Conservation (phyloP, 2,329 filamentous ascomycete species). For the Leptographium flavum region DNA sequence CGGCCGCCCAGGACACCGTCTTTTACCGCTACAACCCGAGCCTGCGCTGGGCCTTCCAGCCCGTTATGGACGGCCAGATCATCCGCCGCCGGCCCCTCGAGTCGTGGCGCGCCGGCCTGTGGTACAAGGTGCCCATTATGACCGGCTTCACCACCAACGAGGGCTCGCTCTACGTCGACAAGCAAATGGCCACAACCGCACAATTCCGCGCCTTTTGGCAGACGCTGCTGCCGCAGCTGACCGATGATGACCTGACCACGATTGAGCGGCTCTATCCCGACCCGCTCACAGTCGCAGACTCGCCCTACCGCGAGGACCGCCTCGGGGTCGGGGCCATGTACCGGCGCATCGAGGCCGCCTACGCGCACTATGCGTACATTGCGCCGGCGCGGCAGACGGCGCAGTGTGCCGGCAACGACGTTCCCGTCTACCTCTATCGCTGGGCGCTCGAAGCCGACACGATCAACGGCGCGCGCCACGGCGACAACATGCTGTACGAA, state of each 20-base stretch:
- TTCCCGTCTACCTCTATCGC: slow-evolving; percentile 35
- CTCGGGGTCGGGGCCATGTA: slow-evolving; percentile 24
- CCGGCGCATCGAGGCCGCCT: slow-evolving; percentile 37
- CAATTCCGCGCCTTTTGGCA: slow-evolving; percentile 25
- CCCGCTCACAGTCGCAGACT: slow-evolving; percentile 16
- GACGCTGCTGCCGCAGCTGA: slow-evolving; percentile 23
- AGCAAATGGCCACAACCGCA: slow-evolving; percentile 16
- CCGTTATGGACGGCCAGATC: slow-evolving; percentile 27
- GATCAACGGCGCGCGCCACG: slow-evolving; percentile 30
- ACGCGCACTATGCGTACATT: slow-evolving; percentile 39
- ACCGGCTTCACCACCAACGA: slow-evolving; percentile 29
- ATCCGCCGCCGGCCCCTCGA: slow-evolving; percentile 15
- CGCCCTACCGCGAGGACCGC: slow-evolving; percentile 23
- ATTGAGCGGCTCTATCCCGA: slow-evolving; percentile 26
- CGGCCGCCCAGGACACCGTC: slow-evolving; percentile 18
- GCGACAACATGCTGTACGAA: slow-evolving; percentile 33
- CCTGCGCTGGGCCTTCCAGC: slow-evolving; percentile 36
- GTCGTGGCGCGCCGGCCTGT: slow-evolving; percentile 13
- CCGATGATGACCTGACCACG: slow-evolving; percentile 18
- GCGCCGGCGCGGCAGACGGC: slow-evolving; percentile 35
- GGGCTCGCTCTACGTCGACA: slow-evolving; percentile 26
- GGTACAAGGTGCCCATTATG: slow-evolving; percentile 22
- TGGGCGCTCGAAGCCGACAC: slow-evolving; percentile 33
- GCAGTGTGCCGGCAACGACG: slow-evolving; percentile 6
- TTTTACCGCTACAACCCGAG: slow-evolving; percentile 20